phyloP scores from a whole-genome alignment of 331 rosid genomes.

The Dryas integrifolia region DNA sequence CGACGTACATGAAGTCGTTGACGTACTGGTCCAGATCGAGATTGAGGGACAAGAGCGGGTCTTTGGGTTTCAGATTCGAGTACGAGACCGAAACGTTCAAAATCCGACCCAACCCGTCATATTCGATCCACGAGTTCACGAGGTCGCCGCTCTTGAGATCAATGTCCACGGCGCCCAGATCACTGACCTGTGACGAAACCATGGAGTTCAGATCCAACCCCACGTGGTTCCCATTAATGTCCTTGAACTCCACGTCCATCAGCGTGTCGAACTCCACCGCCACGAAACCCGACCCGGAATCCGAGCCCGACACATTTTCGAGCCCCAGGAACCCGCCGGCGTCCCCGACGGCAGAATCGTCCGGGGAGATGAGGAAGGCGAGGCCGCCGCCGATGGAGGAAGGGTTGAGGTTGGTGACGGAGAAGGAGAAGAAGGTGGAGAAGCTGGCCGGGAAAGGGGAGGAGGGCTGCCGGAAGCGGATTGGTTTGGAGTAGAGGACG shows the following conservation, averaged over 20 bases:
- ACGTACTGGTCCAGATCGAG: slow-evolving; percentile 65
- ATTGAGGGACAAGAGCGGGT: slow-evolving; percentile 55
- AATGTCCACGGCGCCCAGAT: slow-evolving; percentile 51
- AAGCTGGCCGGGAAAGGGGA: slow-evolving; percentile 53
- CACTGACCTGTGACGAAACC: slow-evolving; percentile 57
- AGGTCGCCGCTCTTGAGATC: slow-evolving; percentile 82
- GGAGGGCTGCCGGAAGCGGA: slow-evolving; percentile 59
- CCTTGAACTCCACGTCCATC: slow-evolving; percentile 85
- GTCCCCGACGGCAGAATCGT: slow-evolving; percentile 51
- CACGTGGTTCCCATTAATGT: slow-evolving; percentile 93
- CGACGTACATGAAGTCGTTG: slow-evolving; percentile 74
- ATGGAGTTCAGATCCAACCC: slow-evolving; percentile 83
- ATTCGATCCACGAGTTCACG: slow-evolving; percentile 75
- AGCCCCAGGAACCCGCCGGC: slow-evolving; percentile 83
- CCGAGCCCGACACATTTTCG: slow-evolving; percentile 4
- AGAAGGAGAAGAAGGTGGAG: slow-evolving; percentile 81
- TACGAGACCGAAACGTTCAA: slow-evolving; percentile 61
- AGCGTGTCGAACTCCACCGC: slow-evolving; percentile 93
- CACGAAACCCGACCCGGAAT: slow-evolving; percentile 35
- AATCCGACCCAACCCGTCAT: slow-evolving; percentile 44
- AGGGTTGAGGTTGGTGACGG: slow-evolving; percentile 72
- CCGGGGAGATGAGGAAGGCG: slow-evolving; percentile 72
- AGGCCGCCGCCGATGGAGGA: slow-evolving; percentile 94
- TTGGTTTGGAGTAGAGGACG: slow-evolving; percentile 62
- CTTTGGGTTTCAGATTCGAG: slow-evolving; percentile 66